These are phyloP conservation scores for Circinella umbellata DNA, from an alignment of 371 early-diverging fungal species.

Conservation along the genomic window DNA sequence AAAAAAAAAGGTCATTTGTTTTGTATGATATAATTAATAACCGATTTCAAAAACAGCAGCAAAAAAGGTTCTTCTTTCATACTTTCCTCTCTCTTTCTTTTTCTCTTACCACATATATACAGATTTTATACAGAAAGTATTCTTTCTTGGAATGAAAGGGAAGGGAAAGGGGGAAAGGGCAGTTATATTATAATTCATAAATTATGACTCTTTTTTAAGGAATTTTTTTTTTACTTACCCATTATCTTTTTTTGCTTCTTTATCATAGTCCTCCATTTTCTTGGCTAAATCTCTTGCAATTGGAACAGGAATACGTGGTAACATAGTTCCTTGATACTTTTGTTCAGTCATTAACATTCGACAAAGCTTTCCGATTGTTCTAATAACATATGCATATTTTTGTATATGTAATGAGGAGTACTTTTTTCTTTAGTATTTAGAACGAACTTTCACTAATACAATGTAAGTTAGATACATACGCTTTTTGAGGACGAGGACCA, in stretches of 20 bases:
- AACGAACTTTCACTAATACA: background rate
- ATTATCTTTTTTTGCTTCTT: constrained; percentile 21
- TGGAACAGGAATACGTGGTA: constrained; percentile 86
- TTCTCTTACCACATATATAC: background rate
- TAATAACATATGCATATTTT: constrained; percentile 24
- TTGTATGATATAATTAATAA: background rate
- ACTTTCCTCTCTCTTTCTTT: background rate
- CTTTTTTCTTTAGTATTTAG: no score
- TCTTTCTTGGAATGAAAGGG: background rate
- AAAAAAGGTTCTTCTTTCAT: no score
- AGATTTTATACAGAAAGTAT: no score
- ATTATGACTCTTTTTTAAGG: no score
- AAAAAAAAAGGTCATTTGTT: background rate
- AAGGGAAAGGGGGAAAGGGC: background rate
- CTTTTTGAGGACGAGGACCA: constrained; percentile 65
- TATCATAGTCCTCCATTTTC: constrained; percentile 65
- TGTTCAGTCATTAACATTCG: constrained; percentile 70
- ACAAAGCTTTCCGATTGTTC: constrained; percentile 76
- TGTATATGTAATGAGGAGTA: background rate
- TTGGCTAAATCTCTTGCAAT: constrained; percentile 77
- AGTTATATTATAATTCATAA: no score
- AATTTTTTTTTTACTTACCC: constrained; percentile 1
- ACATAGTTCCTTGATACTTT: constrained; percentile 77
- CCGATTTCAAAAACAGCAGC: background rate
- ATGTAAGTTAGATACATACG: constrained; percentile 47